Conservation (phyloP, 257 asterid species). For the Galeopsis tetrahit region DNA sequence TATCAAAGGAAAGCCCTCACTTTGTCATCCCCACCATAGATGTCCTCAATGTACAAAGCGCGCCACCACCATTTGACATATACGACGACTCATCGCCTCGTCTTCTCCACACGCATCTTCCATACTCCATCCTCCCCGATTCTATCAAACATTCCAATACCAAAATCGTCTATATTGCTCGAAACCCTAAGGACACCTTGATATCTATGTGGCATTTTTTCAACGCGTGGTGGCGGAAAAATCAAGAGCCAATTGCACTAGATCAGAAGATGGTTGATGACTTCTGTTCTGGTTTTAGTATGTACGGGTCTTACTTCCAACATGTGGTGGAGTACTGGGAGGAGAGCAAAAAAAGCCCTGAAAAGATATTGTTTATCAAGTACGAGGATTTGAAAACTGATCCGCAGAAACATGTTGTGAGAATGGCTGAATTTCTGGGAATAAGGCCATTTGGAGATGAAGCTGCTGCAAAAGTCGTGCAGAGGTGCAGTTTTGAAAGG, state of each 20-base stretch:
- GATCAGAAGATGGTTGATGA: constrained; percentile 7
- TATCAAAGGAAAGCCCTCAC: not conserved
- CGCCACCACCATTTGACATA: constrained; percentile 3
- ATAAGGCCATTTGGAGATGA: not conserved
- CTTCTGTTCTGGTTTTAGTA: constrained; percentile 19
- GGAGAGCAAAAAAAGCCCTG: not conserved
- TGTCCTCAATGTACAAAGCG: not conserved
- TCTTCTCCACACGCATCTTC: not conserved
- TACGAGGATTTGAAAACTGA: constrained; percentile 22
- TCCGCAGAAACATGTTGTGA: not conserved
- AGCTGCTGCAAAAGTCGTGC: constrained; percentile 11
- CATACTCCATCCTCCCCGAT: constrained; percentile 10
- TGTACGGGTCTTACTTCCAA: constrained; percentile 13
- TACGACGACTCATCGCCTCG: constrained; percentile 7
- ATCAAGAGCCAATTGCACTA: not conserved
- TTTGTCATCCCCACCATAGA: constrained; percentile 14
- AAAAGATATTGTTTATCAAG: constrained; percentile 20
- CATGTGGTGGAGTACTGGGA: constrained; percentile 27
- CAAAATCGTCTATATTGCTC: not conserved
- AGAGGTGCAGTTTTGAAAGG: constrained; percentile 32
- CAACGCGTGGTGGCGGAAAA: not conserved
- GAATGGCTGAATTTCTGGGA: constrained; percentile 20
- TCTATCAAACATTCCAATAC: not conserved
- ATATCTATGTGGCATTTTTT: constrained; percentile 30
- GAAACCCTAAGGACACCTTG: constrained; percentile 28